Evolutionary conservation across 2,329 filamentous ascomycete species (phyloP), one percentile per base, ranked within the genome.

Genomic region (Fusarium sp.): DNA sequence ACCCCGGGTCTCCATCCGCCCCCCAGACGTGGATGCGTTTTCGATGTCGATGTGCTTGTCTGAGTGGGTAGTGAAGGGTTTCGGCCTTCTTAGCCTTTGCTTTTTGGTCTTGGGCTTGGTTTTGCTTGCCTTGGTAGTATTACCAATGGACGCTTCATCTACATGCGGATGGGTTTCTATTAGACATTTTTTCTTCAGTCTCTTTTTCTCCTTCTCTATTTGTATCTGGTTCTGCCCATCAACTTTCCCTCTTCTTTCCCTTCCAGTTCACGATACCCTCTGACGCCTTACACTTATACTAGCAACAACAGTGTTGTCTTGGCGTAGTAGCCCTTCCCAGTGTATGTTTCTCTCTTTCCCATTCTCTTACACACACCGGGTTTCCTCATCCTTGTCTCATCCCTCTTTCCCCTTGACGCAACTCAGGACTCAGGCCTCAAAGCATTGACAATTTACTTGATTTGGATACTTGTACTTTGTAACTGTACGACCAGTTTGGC

Each of bases 1-100:
- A 74, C 72, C 70, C 65, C 48, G 55, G 72, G 65, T 68, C 63
- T 66, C 70, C 68, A 73, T 74, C 72, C 72, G 50, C 41, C 68
- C 68, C 49, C 68, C 68, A 70, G 68, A 71, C 68, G 63, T 71
- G 63, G 69, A 69, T 74, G 59, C 63, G 66, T 67, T 65, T 62
- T 58, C 46, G 67, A 70, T 70, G 49, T 44, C 26, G 55, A 63
- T 63, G 58, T 59, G 42, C 52, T 62, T 60, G 57, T 71, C 57
- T 65, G 65, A 63, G 55, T 60, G 65, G 58, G 50, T 57, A 58
- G 58, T 62, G 53, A 58, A 62, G 49, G 65, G 59, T 34, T 58
- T 56, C 39, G 34, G 51, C 43, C 59, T 39, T 45, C 25, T 31
- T 58, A 58, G 45, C 45, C 53, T 55, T 59, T 49, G 49, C 49